These are phyloP conservation scores for Penicillium sp. DNA, from an alignment of 2,329 filamentous ascomycete species.

Conservation along the genomic window DNA sequence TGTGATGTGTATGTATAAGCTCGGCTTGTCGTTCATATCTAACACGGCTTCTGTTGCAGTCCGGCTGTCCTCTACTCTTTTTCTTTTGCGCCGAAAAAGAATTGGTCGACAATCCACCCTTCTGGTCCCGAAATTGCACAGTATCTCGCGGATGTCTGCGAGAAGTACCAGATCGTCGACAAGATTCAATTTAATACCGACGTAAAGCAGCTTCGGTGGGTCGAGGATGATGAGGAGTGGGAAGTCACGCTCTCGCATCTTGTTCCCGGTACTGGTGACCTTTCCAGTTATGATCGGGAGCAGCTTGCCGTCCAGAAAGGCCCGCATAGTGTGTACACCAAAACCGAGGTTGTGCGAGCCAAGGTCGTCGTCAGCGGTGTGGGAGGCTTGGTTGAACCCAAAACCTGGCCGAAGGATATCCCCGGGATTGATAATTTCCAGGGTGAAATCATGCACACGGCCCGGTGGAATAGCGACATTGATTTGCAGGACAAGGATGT, in stretches of 20 bases:
- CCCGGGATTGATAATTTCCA: constrained; percentile 51
- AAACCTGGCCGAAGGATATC: constrained; percentile 47
- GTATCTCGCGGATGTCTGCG: constrained; percentile 52
- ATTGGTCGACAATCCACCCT: constrained; percentile 49
- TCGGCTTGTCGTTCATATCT: neutral
- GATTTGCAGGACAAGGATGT: constrained; percentile 53
- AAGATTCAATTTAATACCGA: constrained; percentile 57
- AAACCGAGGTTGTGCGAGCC: constrained; percentile 49
- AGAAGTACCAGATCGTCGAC: constrained; percentile 49
- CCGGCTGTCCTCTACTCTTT: constrained; percentile 55
- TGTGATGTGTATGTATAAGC: constrained; percentile 48
- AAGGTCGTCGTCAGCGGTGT: constrained; percentile 54
- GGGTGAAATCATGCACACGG: constrained; percentile 55
- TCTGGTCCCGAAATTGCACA: constrained; percentile 48
- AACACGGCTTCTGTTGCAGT: constrained; percentile 27
- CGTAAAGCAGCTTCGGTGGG: constrained; percentile 49
- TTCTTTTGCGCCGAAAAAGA: constrained; percentile 50
- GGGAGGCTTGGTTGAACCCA: constrained; percentile 54
- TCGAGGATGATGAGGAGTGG: constrained; percentile 52
- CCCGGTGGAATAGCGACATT: constrained; percentile 51
- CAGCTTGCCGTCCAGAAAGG: constrained; percentile 44
- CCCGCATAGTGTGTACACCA: constrained; percentile 44
- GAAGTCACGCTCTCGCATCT: constrained; percentile 50
- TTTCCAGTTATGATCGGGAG: constrained; percentile 46
- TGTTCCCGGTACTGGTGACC: constrained; percentile 51